Base-by-base conservation (phyloP, 2,329 filamentous ascomycete genomes). In the Fusarium poae region DNA sequence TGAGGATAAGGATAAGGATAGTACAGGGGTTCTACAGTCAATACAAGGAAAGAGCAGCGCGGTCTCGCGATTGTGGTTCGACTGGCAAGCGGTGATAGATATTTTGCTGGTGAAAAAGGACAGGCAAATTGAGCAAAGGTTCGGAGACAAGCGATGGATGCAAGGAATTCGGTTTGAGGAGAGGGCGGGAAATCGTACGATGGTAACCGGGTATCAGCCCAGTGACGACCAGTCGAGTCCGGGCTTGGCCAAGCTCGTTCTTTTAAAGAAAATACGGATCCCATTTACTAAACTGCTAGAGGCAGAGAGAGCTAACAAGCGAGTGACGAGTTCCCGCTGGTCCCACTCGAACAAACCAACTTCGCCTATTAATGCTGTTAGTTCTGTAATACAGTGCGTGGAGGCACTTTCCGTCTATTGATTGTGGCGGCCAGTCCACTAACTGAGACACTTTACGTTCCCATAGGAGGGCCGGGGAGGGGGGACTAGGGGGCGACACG, bases 121-220 rank as follows among this genome's bases (percentile, higher is more conserved):
- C 50, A 39, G 27, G 43, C 60, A 55, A 63, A 39, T 70, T 69
- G 72, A 70, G 60, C 35, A 68, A 67, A 67, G 45, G 56, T 61
- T 63, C 50, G 69, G 59, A 67, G 61, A 32, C 61, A 37, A 68
- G 67, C 64, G 68, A 71, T 62, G 54, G 52, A 57, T 73, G 71
- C 71, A 75, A 73, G 72, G 68, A 73, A 72, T 71, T 74, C 71
- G 57, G 63, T 62, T 67, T 74, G 72, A 67, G 69, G 68, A 71
- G 69, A 71, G 58, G 64, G 68, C 50, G 55, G 50, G 63, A 68
- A 74, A 77, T 77, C 75, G 75, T 77, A 77, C 74, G 74, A 77
- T 76, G 70, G 70, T 67, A 68, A 67, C 63, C 52, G 60, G 65
- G 70, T 66, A 76, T 76, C 73, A 76, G 74, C 65, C 74, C 74